phyloP scores from a whole-genome alignment of 257 asterid genomes.

The Salvia hispanica region DNA sequence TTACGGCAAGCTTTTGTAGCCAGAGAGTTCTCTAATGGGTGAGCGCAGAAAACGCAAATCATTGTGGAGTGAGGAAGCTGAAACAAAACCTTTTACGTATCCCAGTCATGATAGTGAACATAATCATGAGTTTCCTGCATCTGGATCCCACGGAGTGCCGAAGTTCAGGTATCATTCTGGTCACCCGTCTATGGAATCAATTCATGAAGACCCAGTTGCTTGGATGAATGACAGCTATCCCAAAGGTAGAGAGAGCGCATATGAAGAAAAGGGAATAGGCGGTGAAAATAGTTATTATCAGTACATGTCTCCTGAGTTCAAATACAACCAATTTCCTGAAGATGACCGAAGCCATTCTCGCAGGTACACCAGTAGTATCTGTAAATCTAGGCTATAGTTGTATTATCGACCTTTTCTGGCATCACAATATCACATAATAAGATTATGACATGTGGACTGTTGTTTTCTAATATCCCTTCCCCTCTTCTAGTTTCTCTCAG shows the following conservation, averaged over 20 bases:
- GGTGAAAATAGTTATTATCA: slow-evolving; percentile 46
- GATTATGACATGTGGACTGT: not conserved
- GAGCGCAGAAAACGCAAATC: slow-evolving; percentile 69
- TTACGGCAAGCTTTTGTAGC: slow-evolving; percentile 31
- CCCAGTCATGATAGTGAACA: slow-evolving; percentile 41
- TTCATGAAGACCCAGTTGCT: slow-evolving; percentile 34
- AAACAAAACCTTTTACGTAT: slow-evolving; percentile 38
- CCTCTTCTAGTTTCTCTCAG: slow-evolving; percentile 3
- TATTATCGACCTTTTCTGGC: slow-evolving; percentile 4
- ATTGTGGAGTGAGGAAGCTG: slow-evolving; percentile 60
- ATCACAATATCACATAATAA: slow-evolving; percentile 19
- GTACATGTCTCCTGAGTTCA: slow-evolving; percentile 59
- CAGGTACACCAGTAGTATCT: slow-evolving; percentile 46
- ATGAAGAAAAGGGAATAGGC: slow-evolving; percentile 51
- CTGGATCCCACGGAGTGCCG: slow-evolving; percentile 38
- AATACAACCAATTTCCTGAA: slow-evolving; percentile 45
- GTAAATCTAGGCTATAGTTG: slow-evolving; percentile 13
- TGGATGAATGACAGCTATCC: slow-evolving; percentile 33
- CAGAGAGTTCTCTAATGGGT: slow-evolving; percentile 51
- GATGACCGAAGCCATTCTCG: slow-evolving; percentile 45
- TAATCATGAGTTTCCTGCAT: slow-evolving; percentile 42
- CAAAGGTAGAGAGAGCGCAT: slow-evolving; percentile 41
- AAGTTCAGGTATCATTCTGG: slow-evolving; percentile 52
- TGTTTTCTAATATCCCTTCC: slow-evolving; percentile 12
- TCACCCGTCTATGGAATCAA: slow-evolving; percentile 43